These are phyloP conservation scores for Passiflora organensis DNA, from an alignment of 345 rosid species.

Conservation along the genomic window DNA sequence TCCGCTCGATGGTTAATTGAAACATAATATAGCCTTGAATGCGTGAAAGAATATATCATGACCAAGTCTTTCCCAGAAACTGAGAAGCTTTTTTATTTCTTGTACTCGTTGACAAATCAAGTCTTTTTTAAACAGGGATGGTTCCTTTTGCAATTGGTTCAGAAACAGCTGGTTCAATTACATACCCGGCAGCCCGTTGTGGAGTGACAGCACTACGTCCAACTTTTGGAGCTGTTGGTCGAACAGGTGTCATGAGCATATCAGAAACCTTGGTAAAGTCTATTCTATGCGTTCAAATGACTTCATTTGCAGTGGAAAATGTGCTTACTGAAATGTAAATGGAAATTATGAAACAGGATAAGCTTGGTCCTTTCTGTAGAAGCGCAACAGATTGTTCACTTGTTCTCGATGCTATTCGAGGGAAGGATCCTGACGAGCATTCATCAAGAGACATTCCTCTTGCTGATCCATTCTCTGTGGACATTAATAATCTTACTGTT, in stretches of 20 bases:
- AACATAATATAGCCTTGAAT: background rate
- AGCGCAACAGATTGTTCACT: constrained; percentile 58
- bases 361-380: constrained; percentile 79
- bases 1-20: too few species aligned
- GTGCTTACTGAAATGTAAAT: constrained; percentile 2
- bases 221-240: constrained; percentile 72
- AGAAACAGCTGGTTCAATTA: constrained; percentile 86
- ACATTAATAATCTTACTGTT: constrained; percentile 68
- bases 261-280: constrained; percentile 69
- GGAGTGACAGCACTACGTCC: constrained; percentile 84
- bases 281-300: background rate
- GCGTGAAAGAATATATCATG: background rate
- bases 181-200: constrained; percentile 75
- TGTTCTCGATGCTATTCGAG: constrained; percentile 58
- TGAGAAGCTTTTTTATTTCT: background rate
- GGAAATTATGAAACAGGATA: constrained; percentile 47
- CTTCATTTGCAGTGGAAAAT: background rate
- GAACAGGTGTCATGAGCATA: constrained; percentile 88
- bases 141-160: constrained; percentile 95
- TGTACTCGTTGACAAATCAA: too few species aligned
- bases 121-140: constrained; percentile 44
- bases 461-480: constrained; percentile 65
- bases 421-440: constrained; percentile 71
- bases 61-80: too few species aligned
- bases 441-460: constrained; percentile 70